Evolutionary conservation across 164 flowering plant genomes (phyloP).

Genomic region (Berberis thunbergii): DNA sequence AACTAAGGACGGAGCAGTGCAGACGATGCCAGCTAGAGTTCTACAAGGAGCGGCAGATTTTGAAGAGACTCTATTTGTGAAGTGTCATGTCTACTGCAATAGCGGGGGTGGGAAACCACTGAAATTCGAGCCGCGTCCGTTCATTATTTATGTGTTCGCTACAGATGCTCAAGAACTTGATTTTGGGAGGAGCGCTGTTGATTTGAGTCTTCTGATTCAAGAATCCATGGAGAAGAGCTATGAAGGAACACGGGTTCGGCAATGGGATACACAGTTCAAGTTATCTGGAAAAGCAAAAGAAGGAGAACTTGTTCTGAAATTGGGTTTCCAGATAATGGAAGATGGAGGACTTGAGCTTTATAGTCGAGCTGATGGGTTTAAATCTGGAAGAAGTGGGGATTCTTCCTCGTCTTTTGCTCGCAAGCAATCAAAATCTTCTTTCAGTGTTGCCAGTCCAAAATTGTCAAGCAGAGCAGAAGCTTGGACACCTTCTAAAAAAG

Average conservation of each 20-base stretch:
- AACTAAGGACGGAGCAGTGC: slow-evolving; percentile 76
- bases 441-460: slow-evolving; percentile 76
- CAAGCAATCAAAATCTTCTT: slow-evolving; percentile 72
- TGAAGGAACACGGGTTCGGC: slow-evolving; percentile 61
- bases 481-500: slow-evolving; percentile 47
- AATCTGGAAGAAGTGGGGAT: slow-evolving; percentile 20
- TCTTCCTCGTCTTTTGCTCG: slow-evolving; percentile 42
- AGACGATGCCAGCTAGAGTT: slow-evolving; percentile 90
- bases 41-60: slow-evolving; percentile 87
- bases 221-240: slow-evolving; percentile 65
- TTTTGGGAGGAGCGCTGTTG: slow-evolving; percentile 63
- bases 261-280: slow-evolving; percentile 62
- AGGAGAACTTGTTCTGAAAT: slow-evolving; percentile 66
- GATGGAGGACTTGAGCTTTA: slow-evolving; percentile 70
- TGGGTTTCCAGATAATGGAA: slow-evolving; percentile 89
- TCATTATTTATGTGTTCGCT: slow-evolving; percentile 54
- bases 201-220: slow-evolving; percentile 63
- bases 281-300: slow-evolving; percentile 85
- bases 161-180: slow-evolving; percentile 83
- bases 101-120: slow-evolving; percentile 27
- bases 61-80: slow-evolving; percentile 76
- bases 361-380: slow-evolving; percentile 32
- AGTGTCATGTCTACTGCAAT: slow-evolving; percentile 63
- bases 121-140: slow-evolving; percentile 78
- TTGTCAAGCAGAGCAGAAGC: slow-evolving; percentile 36